These are phyloP conservation scores for Nosema muscidifuracis DNA, from an alignment of 371 early-diverging fungal genomes.

Conservation along the genomic window DNA sequence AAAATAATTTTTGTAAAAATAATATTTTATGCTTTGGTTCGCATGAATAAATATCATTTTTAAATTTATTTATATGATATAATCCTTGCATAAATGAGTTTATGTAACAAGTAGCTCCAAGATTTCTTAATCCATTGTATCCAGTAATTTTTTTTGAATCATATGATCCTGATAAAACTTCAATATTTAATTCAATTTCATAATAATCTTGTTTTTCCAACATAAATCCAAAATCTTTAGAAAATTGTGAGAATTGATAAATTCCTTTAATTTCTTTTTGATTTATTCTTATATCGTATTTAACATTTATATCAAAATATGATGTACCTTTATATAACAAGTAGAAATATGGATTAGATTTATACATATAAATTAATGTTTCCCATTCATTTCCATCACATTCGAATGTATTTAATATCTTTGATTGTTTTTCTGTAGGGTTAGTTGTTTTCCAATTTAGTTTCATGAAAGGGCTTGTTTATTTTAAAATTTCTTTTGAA, in stretches of 20 bases:
- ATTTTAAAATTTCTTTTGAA: no score
- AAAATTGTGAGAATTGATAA: slow-evolving; percentile 34
- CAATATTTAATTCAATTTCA: slow-evolving; percentile 1
- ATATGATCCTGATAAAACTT: slow-evolving; percentile 13
- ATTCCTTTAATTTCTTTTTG: slow-evolving; percentile 1
- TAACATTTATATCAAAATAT: slow-evolving; percentile 20
- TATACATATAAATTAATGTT: neutral
- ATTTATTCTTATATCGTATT: slow-evolving; percentile 17
- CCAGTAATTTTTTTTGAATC: slow-evolving; percentile 24
- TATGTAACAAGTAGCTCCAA: slow-evolving; percentile 98
- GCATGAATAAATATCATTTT: slow-evolving; percentile 64
- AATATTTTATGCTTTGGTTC: slow-evolving; percentile 28
- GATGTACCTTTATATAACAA: slow-evolving; percentile 21
- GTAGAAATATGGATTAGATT: neutral
- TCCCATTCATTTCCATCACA: slow-evolving; percentile 8
- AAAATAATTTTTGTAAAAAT: slow-evolving; percentile 75
- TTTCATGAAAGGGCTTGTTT: slow-evolving; percentile 9
- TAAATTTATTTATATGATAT: slow-evolving; percentile 84
- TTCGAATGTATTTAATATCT: slow-evolving; percentile 5
- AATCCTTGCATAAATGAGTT: slow-evolving; percentile 92
- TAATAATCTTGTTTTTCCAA: slow-evolving; percentile 10
- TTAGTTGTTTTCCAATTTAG: slow-evolving; percentile 11
- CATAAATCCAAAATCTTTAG: slow-evolving; percentile 21
- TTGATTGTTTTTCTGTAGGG: neutral
- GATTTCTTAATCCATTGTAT: slow-evolving; percentile 75